Evolutionary conservation across 805 yeast genomes (phyloP), one percentile per base, ranked within the genome.

Genomic region (Ogataea pignaliae): DNA sequence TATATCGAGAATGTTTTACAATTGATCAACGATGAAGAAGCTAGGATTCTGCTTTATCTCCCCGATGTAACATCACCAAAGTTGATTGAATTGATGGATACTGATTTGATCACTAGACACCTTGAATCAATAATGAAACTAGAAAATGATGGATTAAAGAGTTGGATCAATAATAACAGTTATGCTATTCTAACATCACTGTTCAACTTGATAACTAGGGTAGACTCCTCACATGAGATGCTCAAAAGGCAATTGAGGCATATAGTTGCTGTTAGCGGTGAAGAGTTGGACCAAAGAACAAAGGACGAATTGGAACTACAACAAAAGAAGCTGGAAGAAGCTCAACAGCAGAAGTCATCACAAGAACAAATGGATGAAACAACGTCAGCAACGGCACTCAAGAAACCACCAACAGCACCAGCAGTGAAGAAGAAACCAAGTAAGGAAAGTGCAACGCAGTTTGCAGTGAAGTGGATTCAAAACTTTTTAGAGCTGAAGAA

Each of bases 391-490:
- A 18, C 14, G n/a, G 16, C 13, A 31, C 29, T 15, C 44, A n/a
- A 31, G 35, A 52, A 54, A 36, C 29, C 43, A 15, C 28, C 36
- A 29, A 45, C 42, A 29, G 37, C 37, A 11, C 43, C 40, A 53
- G 54, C 38, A 51, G 51, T 42, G 40, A 49, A 43, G 42, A 52
- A 48, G 36, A 52, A 47, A 40, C 47, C 51, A 17, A 33, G 43
- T 40, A 53, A 68, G 51, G 66, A 73, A 56, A 52, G 56, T 39
- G 64, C 73, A 45, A 62, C 81, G 9, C 65, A 69, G 40, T 76
- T 74, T 52, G 93, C 95, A 0, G 70, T 78, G 3, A 69, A 71
- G 42, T 89, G 95, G 91, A 74, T 86, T 10, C 76, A 76, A 36
- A 69, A 74, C 28, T 71, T 86, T 3, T 59, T 86, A 10, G 61